phyloP scores from a whole-genome alignment of 768 basidiomycete genomes.

The Exidia glandulosa region DNA sequence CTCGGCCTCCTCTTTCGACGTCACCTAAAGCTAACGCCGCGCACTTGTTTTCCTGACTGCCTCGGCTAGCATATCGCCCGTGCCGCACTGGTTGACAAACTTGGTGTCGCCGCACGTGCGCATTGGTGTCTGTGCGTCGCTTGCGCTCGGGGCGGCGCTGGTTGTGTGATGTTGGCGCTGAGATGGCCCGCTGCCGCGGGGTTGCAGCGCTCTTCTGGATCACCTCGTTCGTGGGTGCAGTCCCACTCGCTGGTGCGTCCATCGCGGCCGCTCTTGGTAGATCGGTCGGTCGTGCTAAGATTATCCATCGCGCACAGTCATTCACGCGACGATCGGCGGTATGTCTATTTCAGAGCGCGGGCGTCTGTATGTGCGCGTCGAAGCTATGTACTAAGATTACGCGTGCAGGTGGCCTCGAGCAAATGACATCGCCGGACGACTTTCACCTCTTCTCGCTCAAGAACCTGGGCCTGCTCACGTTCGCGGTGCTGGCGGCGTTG shows the following conservation, averaged over 20 bases:
- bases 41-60: not conserved
- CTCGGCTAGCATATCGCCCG: constrained; percentile 62
- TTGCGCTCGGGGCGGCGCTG: not conserved
- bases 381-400: not conserved
- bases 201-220: constrained; percentile 64
- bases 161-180: not conserved
- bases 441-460: constrained; percentile 89
- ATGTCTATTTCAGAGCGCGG: not conserved
- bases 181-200: not conserved
- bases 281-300: too few species aligned
- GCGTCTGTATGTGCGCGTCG: not conserved
- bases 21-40: not conserved
- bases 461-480: constrained; percentile 77
- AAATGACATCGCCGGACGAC: constrained; percentile 90
- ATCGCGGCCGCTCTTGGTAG: too few species aligned
- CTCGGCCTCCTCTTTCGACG: not conserved
- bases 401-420: constrained; percentile 52
- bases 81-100: constrained; percentile 96
- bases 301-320: too few species aligned
- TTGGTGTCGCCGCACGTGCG: constrained; percentile 87
- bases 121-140: constrained; percentile 41
- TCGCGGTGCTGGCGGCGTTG: constrained; percentile 83
- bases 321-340: constrained; percentile 90
- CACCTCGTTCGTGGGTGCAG: constrained; percentile 80
- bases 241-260: too few species aligned